A percentile compares a stretch with the other conserved stretches of the same genome.
Evolutionary conservation across 1,284 basidiomycete species (phyloP).

Genomic region (Meira miltonrushii): DNA sequence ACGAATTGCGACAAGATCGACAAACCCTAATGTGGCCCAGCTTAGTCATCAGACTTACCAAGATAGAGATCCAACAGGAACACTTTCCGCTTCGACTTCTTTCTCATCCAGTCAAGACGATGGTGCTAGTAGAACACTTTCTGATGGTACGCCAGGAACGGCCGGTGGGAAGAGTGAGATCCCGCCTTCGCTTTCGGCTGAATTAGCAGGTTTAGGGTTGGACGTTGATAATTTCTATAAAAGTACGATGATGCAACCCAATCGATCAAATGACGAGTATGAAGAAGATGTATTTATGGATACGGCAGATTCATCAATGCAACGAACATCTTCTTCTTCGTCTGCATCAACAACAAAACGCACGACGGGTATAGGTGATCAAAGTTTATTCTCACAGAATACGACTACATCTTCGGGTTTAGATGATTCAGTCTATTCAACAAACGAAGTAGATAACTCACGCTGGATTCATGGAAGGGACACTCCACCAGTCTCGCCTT

Average conservation of each 20-base stretch:
- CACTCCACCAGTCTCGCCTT: constrained; percentile 7
- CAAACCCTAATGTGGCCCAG: too few species aligned
- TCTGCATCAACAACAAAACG: neutral
- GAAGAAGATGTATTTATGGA: constrained; percentile 4
- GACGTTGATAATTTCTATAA: constrained; percentile 7
- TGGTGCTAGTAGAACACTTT: neutral
- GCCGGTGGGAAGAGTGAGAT: neutral
- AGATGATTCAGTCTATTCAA: constrained; percentile 6
- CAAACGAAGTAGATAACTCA: neutral
- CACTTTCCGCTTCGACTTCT: neutral
- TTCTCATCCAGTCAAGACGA: neutral
- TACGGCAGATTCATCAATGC: neutral
- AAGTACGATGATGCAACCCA: neutral
- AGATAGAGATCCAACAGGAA: neutral
- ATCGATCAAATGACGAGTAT: neutral
- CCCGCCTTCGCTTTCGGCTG: constrained; percentile 5
- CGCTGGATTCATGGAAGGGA: constrained; percentile 6
- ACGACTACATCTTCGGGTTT: constrained; percentile 6
- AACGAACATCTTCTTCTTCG: neutral
- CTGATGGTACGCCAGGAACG: neutral
- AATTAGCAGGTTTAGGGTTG: constrained; percentile 7
- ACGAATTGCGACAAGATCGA: too few species aligned
- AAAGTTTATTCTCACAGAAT: constrained; percentile 2
- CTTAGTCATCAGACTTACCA: too few species aligned
- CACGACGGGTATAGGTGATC: neutral